A percentile compares a stretch with the other conserved stretches of the same genome.
Conservation (phyloP, 495 filamentous ascomycete genomes). For the Glonium stellatum region DNA sequence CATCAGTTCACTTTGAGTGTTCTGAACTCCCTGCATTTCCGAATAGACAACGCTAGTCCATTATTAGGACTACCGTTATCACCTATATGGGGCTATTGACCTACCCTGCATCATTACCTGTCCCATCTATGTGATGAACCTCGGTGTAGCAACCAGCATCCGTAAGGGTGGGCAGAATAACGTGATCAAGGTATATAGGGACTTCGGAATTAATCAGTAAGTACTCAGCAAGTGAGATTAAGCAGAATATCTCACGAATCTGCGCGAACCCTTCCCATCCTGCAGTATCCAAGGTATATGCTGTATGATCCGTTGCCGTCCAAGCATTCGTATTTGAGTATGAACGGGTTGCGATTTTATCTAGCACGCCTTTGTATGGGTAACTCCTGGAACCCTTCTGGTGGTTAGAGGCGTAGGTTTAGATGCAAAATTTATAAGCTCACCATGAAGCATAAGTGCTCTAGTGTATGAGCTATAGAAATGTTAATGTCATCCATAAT, state of each 20-base stretch:
- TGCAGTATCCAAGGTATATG: slow-evolving; percentile 87
- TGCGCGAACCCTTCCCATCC: slow-evolving; percentile 96
- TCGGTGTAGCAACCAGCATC: slow-evolving; percentile 93
- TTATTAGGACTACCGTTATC: slow-evolving; percentile 9
- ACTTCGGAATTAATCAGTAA: slow-evolving; percentile 36
- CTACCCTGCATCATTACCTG: slow-evolving; percentile 78
- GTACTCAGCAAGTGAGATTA: not conserved
- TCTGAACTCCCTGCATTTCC: slow-evolving; percentile 96
- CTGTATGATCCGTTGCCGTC: slow-evolving; percentile 94
- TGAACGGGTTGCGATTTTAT: slow-evolving; percentile 84
- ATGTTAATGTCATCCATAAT: not conserved
- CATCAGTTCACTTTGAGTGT: slow-evolving; percentile 74
- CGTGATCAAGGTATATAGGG: slow-evolving; percentile 91
- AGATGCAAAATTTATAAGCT: not conserved
- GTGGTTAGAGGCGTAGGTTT: not conserved
- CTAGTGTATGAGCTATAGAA: slow-evolving; percentile 69
- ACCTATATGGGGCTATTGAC: not conserved
- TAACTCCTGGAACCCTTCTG: slow-evolving; percentile 80
- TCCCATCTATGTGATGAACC: slow-evolving; percentile 89
- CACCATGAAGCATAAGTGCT: slow-evolving; percentile 91
- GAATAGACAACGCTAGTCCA: slow-evolving; percentile 77
- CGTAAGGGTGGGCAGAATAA: slow-evolving; percentile 82
- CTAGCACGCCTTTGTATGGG: slow-evolving; percentile 86
- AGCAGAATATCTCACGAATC: slow-evolving; percentile 41
- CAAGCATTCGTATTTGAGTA: slow-evolving; percentile 95